Percentiles rank a stretch among this genome's conserved stretches.
Evolutionary conservation across 345 rosid genomes (phyloP).

Genomic region (Citrus trifoliata): DNA sequence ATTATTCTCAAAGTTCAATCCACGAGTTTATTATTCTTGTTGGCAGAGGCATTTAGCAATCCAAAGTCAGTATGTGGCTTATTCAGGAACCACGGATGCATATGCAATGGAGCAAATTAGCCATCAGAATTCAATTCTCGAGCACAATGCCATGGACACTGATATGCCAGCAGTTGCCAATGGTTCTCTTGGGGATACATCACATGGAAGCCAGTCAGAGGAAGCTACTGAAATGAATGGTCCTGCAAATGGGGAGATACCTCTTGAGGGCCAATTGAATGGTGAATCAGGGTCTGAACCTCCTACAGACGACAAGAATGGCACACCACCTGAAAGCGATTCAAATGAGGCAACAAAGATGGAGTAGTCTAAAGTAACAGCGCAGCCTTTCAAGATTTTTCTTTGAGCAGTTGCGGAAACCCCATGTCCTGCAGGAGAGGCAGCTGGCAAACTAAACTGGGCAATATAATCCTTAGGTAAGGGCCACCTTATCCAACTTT

Average conservation of each 20-base stretch:
- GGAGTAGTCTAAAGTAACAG: slow-evolving; percentile 8
- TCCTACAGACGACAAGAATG: slow-evolving; percentile 11
- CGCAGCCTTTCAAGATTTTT: background rate
- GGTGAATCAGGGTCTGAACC: slow-evolving; percentile 21
- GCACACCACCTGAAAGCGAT: slow-evolving; percentile 19
- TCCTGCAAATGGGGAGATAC: slow-evolving; percentile 23
- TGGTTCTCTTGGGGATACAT: slow-evolving; percentile 17
- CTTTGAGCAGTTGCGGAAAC: background rate
- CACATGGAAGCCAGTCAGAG: slow-evolving; percentile 18
- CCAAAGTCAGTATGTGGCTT: slow-evolving; percentile 34
- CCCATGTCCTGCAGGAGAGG: background rate
- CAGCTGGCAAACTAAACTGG: background rate
- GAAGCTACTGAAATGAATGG: slow-evolving; percentile 33
- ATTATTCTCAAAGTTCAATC: background rate
- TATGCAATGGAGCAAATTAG: background rate
- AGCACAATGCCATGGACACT: slow-evolving; percentile 29
- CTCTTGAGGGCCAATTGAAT: slow-evolving; percentile 9
- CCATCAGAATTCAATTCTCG: slow-evolving; percentile 14
- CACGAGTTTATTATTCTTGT: background rate
- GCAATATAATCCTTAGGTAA: no score
- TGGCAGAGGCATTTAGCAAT: slow-evolving; percentile 41
- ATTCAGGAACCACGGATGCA: slow-evolving; percentile 14
- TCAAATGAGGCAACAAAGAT: slow-evolving; percentile 17
- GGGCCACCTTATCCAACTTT: no score
- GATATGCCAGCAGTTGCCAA: slow-evolving; percentile 31